phyloP scores from a whole-genome alignment of 305 asterid species.

The Solanum aculeatissimum region DNA sequence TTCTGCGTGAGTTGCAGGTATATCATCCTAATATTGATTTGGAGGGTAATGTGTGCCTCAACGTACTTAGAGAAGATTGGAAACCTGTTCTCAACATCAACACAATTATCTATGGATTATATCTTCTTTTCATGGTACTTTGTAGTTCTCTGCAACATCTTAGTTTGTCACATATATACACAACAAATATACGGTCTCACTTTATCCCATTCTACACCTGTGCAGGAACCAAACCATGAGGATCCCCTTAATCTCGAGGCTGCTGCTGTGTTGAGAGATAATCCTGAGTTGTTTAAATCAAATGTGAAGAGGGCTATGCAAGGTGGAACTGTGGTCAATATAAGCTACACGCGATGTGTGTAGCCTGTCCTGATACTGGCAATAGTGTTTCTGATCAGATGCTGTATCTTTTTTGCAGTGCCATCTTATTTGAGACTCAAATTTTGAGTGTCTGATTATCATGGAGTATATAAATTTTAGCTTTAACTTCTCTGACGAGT shows the following conservation, averaged over 20 bases:
- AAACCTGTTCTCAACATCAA: constrained; percentile 30
- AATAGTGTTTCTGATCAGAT: background rate
- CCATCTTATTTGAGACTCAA: background rate
- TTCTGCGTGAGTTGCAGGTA: constrained; percentile 6
- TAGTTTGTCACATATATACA: background rate
- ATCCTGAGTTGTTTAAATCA: constrained; percentile 11
- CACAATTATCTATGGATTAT: constrained; percentile 23
- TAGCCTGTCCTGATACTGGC: background rate
- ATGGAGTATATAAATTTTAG: background rate
- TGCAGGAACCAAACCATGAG: constrained; percentile 27
- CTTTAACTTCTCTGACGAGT: background rate
- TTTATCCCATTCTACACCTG: background rate
- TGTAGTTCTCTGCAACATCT: background rate
- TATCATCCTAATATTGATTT: constrained; percentile 32
- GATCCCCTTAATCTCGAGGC: constrained; percentile 31
- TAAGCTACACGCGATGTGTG: constrained; percentile 2
- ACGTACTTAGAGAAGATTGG: constrained; percentile 34
- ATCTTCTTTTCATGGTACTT: constrained; percentile 22
- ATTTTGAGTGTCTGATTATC: background rate
- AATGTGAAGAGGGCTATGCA: constrained; percentile 21
- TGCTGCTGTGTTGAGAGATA: constrained; percentile 21
- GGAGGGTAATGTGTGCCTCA: constrained; percentile 33
- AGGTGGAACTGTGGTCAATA: constrained; percentile 12
- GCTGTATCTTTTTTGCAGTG: background rate
- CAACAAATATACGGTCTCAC: background rate